Evolutionary conservation across 2,329 filamentous ascomycete species (phyloP), one percentile per base, ranked within the genome.

Genomic region (Pestalotiopsis sp.): DNA sequence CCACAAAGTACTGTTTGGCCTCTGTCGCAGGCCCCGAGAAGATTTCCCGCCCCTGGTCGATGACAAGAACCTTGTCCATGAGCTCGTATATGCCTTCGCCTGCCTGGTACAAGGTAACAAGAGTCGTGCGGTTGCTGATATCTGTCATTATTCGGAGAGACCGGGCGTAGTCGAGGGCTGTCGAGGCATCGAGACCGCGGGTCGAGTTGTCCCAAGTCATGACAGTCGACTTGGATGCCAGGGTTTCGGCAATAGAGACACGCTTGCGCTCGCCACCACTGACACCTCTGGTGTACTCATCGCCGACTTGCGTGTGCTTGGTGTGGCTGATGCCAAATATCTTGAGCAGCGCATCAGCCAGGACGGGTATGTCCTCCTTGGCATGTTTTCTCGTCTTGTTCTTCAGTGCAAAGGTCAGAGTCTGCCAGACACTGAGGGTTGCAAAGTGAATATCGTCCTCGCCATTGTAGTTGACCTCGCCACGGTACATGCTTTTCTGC

Each of bases 291-390:
- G 90, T 86, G 74, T 82, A 86, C 70, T 91, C 90, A 74, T 95
- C 90, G n/a, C 93, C 93, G 1, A 95, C 92, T 1, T 89, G 83
- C 0, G 93, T 95, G 74, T 92, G 85, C 74, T 87, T 89, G 0
- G 92, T 94, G 75, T 95, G 93, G 13, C 84, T 85, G 68, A 95
- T 94, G 11, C 91, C 92, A 73, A 95, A 95, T 83, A 95, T 93
- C 75, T 90, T 91, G 77, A 94, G 80, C 60, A 95, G 81, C 0
- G 91, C 90, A 66, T 90, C 86, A 20, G 92, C 88, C 67, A 95
- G 90, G 68, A 92, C 80, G 0, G 90, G 88, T 27, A 94, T 92
- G 62, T 90, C 87, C 3, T 82, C 83, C 61, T 85, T 86, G 56
- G 89, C 88, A 62, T 88, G 83, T 78, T 91, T 92, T 79, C 87